These are phyloP conservation scores for Cladosporium sphaerospermum DNA, from an alignment of 2,329 filamentous ascomycete genomes.

Conservation along the genomic window DNA sequence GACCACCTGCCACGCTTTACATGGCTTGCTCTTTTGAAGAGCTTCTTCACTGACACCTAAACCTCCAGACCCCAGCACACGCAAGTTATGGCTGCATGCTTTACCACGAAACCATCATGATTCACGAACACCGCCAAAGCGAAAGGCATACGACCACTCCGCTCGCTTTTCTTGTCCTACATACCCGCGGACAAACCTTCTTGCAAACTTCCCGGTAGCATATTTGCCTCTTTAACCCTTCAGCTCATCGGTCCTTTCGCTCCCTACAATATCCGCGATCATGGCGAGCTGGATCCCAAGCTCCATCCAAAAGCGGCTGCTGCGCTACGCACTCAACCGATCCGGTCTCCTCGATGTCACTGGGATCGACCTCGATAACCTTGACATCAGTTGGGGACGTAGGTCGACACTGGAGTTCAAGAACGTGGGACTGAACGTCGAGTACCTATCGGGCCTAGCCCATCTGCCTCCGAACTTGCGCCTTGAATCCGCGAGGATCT, in stretches of 20 bases:
- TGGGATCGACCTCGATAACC: conserved; percentile 74
- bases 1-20: neutral
- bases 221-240: neutral
- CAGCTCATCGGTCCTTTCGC: neutral
- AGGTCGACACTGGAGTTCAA: conserved; percentile 78
- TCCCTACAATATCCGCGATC: neutral
- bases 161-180: neutral
- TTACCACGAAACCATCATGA: conserved; percentile 3
- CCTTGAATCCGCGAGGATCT: conserved; percentile 67
- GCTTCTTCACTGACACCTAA: neutral
- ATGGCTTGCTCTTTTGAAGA: neutral
- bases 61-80: neutral
- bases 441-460: conserved; percentile 35
- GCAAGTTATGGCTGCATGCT: neutral
- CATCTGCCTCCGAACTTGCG: conserved; percentile 67
- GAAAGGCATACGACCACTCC: conserved; percentile 3
- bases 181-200: conserved; percentile 3
- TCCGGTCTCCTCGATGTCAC: conserved; percentile 85
- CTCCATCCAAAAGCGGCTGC: conserved; percentile 76
- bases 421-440: conserved; percentile 74
- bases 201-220: conserved; percentile 5
- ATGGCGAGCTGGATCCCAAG: conserved; percentile 61
- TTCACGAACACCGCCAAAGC: neutral
- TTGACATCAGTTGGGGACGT: conserved; percentile 77
- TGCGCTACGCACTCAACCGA: conserved; percentile 77